phyloP scores from a whole-genome alignment of 139 green algal species.

The Edaphochlamys debaryana region DNA sequence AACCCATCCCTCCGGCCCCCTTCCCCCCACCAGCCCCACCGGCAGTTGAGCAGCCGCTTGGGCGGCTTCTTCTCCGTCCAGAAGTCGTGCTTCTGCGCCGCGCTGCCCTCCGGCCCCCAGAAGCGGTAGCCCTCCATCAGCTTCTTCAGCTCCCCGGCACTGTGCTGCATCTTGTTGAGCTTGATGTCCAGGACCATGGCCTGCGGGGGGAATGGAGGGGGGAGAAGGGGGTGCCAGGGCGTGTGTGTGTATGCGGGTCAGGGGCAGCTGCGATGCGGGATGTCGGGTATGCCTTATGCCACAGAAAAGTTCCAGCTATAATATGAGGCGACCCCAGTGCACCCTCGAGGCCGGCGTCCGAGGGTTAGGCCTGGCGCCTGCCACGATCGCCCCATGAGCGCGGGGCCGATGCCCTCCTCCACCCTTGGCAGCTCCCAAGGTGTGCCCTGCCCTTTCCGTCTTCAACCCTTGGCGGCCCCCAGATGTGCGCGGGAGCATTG shows the following conservation, averaged over 20 bases:
- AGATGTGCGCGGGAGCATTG: no score
- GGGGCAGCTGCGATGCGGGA: no score
- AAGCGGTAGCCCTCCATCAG: constrained; percentile 54
- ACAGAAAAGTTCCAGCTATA: not conserved
- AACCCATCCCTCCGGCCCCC: no score
- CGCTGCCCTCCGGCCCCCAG: constrained; percentile 42
- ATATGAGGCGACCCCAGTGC: not conserved
- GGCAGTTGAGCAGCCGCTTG: constrained; percentile 50
- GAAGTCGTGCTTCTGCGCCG: constrained; percentile 60
- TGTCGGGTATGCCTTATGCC: not conserved
- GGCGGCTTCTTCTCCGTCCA: constrained; percentile 60
- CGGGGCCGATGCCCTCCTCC: no score
- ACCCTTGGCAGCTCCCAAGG: no score
- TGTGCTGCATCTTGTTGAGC: constrained; percentile 78
- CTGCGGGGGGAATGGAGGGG: constrained; percentile 15
- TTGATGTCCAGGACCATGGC: constrained; percentile 74
- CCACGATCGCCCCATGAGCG: no score
- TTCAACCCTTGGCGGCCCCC: no score
- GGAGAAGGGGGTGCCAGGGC: not conserved
- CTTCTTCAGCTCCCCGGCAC: constrained; percentile 62
- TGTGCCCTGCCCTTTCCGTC: no score
- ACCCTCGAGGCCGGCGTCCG: no score
- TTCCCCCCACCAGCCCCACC: no score
- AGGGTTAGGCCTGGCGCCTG: no score
- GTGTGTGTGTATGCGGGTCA: not conserved